Base-by-base conservation (phyloP, 164 flowering plant genomes). In the Vitis labrusca region DNA sequence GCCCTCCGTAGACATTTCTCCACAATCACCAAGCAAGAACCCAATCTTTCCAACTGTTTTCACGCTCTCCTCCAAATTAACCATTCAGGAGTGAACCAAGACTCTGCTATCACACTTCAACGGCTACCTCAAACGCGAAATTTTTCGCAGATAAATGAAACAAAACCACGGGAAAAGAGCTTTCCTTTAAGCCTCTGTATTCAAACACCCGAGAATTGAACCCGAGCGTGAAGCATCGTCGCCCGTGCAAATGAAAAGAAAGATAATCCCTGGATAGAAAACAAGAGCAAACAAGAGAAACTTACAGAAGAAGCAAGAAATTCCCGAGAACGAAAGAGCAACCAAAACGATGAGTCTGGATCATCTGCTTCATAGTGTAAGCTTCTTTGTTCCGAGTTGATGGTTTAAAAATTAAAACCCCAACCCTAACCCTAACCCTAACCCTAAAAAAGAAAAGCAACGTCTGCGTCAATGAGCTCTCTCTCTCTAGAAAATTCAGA, bases 261-360 rank as follows among this genome's bases (percentile, higher is more conserved):
- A 59, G 19, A 13, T 13, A 61, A 72, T 29, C 17, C 64, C 63
- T 63, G 61, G 64, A 61, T 32, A 16, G 29, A 64, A 10, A 50
- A n/a, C 5, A 49, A 56, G 37, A 64, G n/a, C 5, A 59, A 48
- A 11, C 50, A 64, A 50, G 75, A 68, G 70, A 64, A 67, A 73
- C 75, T 65, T 61, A 70, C 61, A 57, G 58, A 17, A 59, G 19
- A 56, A 59, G 65, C 50, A 8, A 64, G 68, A 65, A 13, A 30
- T 59, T 68, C 48, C 67, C 66, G 44, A 57, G 64, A 57, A 64
- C 63, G 61, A 44, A 19, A 47, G 48, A 67, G 17, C 58, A 13
- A 59, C 5, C 44, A 3, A 37, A 3, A 37, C 5, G 44, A 37
- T 37, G 44, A 37, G 44, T 6, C 5, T 37, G 44, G 44, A 37